phyloP scores from a whole-genome alignment of 2,329 filamentous ascomycete species.

The Talaromyces verruculosus region DNA sequence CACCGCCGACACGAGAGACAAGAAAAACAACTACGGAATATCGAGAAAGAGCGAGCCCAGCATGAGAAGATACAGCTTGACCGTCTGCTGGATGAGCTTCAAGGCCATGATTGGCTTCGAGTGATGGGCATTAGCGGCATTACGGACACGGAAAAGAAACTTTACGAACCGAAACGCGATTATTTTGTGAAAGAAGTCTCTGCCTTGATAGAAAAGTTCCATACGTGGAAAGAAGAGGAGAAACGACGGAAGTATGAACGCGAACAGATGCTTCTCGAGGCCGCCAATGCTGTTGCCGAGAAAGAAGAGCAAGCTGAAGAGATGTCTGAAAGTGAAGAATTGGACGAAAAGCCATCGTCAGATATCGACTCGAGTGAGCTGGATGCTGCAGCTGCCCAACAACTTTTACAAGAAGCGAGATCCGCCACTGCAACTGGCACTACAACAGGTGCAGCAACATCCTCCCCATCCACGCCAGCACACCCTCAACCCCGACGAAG shows the following conservation, averaged over 20 bases:
- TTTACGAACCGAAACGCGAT: conserved; percentile 79
- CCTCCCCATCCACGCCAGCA: not conserved
- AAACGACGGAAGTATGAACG: conserved; percentile 76
- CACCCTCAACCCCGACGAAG: conserved; percentile 13
- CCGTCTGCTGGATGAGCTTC: conserved; percentile 73
- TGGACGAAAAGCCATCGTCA: conserved; percentile 25
- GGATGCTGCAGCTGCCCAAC: conserved; percentile 69
- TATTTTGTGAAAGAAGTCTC: conserved; percentile 84
- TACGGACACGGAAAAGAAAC: conserved; percentile 80
- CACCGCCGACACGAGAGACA: conserved; percentile 63
- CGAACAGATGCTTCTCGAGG: conserved; percentile 56
- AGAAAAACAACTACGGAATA: conserved; percentile 67
- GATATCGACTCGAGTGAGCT: conserved; percentile 63
- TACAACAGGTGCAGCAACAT: not conserved
- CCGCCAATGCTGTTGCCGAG: conserved; percentile 25
- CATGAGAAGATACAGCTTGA: conserved; percentile 68
- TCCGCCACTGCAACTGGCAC: conserved; percentile 48
- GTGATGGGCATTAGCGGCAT: conserved; percentile 85
- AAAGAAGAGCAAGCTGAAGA: conserved; percentile 50
- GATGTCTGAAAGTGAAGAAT: conserved; percentile 33
- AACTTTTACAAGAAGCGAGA: conserved; percentile 71
- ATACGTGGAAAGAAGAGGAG: conserved; percentile 84
- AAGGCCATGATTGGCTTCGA: conserved; percentile 88
- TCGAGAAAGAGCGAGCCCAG: conserved; percentile 65
- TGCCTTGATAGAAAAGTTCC: conserved; percentile 81